Evolutionary conservation across 179 eudicot genomes (phyloP).

Genomic region (Drosera spatulata): DNA sequence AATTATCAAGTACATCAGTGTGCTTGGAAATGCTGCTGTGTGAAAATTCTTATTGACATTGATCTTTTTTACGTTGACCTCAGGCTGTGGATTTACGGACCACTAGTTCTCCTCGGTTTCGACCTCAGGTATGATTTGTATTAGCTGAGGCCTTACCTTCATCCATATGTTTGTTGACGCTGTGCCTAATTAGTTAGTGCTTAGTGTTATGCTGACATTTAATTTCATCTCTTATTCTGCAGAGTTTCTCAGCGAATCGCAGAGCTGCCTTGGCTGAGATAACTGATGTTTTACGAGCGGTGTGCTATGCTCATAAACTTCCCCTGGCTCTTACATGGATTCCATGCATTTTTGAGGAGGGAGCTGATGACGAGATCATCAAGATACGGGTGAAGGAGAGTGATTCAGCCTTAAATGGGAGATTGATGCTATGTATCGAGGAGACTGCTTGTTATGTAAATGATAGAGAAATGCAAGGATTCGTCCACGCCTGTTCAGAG

Average conservation of each 20-base stretch:
- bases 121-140: slow-evolving; percentile 41
- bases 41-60: not conserved
- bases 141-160: not conserved
- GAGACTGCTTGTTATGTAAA: slow-evolving; percentile 62
- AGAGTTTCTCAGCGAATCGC: slow-evolving; percentile 51
- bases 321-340: slow-evolving; percentile 95
- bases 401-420: slow-evolving; percentile 21
- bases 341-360: slow-evolving; percentile 45
- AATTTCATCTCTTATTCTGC: slow-evolving; percentile 16
- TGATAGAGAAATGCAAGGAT: slow-evolving; percentile 53
- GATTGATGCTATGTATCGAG: slow-evolving; percentile 40
- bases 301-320: slow-evolving; percentile 69
- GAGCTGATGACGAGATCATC: slow-evolving; percentile 26
- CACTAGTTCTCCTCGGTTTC: slow-evolving; percentile 45
- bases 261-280: slow-evolving; percentile 66
- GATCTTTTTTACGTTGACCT: slow-evolving; percentile 3
- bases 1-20: too few species aligned
- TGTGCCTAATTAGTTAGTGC: too few species aligned
- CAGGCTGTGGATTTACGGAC: slow-evolving; percentile 82
- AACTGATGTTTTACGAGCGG: slow-evolving; percentile 60
- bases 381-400: slow-evolving; percentile 26
- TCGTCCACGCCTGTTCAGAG: slow-evolving; percentile 57
- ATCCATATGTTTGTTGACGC: not conserved
- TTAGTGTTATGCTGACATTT: not conserved
- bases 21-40: too few species aligned